Evolutionary conservation across 2,329 filamentous ascomycete genomes (phyloP), one percentile per base, ranked within the genome.

Genomic region (Fusarium ramigenum): DNA sequence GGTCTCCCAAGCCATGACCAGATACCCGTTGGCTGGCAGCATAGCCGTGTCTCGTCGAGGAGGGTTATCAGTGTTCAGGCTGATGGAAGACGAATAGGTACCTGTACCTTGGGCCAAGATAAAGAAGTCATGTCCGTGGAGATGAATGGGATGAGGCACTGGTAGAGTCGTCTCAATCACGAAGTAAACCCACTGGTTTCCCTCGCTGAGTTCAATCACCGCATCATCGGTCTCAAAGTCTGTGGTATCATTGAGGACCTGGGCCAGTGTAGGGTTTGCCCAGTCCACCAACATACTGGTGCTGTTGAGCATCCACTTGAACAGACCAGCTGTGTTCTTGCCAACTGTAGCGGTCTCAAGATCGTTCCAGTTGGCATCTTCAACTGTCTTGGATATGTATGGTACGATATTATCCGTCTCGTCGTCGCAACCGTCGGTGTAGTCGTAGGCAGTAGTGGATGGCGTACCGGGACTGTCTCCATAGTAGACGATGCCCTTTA

Each of bases 1-100:
- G 1, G 83, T 82, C 73, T 85, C 79, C 69, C 87, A 86, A 5
- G 85, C 86, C 60, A 89, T 80, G n/a, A 87, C 84, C 7, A 87
- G 60, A 76, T 85, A 85, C 0, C 87, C 86, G 15, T 74, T 71
- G 3, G 75, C 76, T 2, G 83, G 83, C 5, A 89, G 80, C 70
- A 86, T 83, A 10, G 86, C 86, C 5, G 86, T 85, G 72, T 89
- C 87, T 40, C 88, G 83, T 15, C 88, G 85, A 32, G 85, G 83
- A 3, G 88, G 87, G 75, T 89, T 89, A 5, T 23, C 37, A 2
- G 60, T 63, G 21, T 77, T 63, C 2, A 75, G 21, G 16, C 32
- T 54, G 4, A 71, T 52, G 1, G 60, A 60, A 7, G 63, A 66
- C 1, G 63, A 66, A 30, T 66, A 66, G 2, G 32, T 44, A 1